Conservation (phyloP, 2,329 filamentous ascomycete genomes). For the Seiridium unicorne region DNA sequence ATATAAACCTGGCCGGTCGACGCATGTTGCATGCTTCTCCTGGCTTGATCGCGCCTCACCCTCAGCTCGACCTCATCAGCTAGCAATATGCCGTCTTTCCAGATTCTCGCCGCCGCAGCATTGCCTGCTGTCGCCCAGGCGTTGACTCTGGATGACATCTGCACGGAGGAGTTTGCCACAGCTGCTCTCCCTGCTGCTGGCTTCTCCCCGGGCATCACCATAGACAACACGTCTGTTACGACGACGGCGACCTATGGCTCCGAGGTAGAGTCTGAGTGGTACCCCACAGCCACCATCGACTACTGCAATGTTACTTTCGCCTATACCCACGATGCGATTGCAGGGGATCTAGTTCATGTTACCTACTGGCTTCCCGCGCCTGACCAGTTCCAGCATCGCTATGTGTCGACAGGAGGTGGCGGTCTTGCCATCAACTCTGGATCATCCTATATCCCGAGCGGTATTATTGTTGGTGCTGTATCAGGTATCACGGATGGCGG, state of each 20-base stretch:
- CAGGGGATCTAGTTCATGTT: conserved; percentile 31
- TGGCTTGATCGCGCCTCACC: background rate
- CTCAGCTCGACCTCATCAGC: background rate
- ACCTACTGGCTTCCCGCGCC: conserved; percentile 42
- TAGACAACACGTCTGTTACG: conserved; percentile 25
- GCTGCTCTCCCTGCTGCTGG: conserved; percentile 17
- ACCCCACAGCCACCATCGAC: conserved; percentile 16
- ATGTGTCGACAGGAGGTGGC: conserved; percentile 43
- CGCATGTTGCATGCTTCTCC: background rate
- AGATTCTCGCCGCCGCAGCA: background rate
- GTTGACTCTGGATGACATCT: conserved; percentile 12
- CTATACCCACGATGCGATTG: conserved; percentile 39
- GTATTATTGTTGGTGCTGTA: conserved; percentile 40
- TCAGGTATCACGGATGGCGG: conserved; percentile 48
- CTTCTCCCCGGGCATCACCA: conserved; percentile 23
- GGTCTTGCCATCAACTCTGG: conserved; percentile 42
- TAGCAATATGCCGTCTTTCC: background rate
- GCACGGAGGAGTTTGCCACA: conserved; percentile 16
- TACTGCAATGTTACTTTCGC: conserved; percentile 47
- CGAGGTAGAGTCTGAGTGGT: conserved; percentile 26
- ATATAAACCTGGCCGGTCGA: background rate
- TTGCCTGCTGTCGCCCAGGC: background rate
- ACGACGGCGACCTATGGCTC: conserved; percentile 28
- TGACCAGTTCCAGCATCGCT: conserved; percentile 41
- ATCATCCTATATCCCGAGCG: conserved; percentile 30